Base-by-base conservation (phyloP, 805 yeast species). In the Cyberlindnera xishuangbannaensis region DNA sequence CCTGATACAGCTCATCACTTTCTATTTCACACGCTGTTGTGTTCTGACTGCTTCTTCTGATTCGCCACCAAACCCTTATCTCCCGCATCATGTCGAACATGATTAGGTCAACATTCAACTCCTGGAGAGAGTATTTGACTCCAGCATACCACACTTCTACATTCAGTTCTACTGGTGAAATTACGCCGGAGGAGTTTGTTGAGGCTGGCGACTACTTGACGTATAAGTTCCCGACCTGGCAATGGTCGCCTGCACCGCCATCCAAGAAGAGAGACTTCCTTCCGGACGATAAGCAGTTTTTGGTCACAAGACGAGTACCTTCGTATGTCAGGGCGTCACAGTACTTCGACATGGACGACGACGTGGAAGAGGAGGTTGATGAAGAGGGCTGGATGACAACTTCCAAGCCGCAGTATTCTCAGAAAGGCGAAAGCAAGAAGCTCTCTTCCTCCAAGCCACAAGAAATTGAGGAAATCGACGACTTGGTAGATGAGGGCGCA, bases 191-290 rank as follows among this genome's bases (percentile, higher is more conserved):
- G 34, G 98, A 92, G 57, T 92, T 92, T 61, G 90, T 87, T 8
- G 67, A 65, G 35, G 97, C 98, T 4, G 98, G 98, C 15, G 97
- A 92, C 56, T 92, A 86, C 58, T 63, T 92, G 37, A 88, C 80
- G 20, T 79, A 77, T 58, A 84, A 82, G 65, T 92, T 92, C 56
- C 97, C 98, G 3, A 92, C 97, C 1, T 92, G 98, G 98, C 76
- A 78, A 41, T 92, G 98, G 98, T 63, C 75, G 3, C 63, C 74
- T 4, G 77, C 81, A 1, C 72, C 81, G 12, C 58, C 65, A 11
- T 62, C 69, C 7, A 71, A 67, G 44, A 62, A 55, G 30, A 73
- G 78, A 43, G 81, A 76, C 41, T 92, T 86, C 47, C 61, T 92
- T 39, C 98, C 98, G 1, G 62, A 63, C 2, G 88, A 84, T 45